A percentile compares a stretch with the other conserved stretches of the same genome.
Evolutionary conservation across 2,329 filamentous ascomycete species (phyloP).

Genomic region (Sporothrix brasiliensis): DNA sequence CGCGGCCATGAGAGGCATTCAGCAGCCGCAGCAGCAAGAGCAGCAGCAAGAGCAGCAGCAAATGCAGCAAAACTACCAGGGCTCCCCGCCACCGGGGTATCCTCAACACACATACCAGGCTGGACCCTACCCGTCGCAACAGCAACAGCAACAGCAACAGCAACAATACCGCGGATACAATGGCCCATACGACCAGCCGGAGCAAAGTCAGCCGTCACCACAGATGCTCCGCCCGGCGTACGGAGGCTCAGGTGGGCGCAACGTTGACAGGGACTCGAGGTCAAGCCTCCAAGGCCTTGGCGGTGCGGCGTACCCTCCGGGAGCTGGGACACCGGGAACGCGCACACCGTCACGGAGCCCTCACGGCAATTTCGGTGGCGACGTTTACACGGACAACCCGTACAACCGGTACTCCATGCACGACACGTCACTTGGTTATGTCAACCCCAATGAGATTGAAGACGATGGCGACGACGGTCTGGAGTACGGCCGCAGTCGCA

Average conservation of each 20-base stretch:
- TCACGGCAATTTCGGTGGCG: constrained; percentile 48
- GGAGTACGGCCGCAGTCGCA: constrained; percentile 52
- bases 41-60: constrained; percentile 38
- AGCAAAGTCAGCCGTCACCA: constrained; percentile 34
- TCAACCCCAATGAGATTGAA: constrained; percentile 78
- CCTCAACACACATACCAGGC: constrained; percentile 39
- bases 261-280: constrained; percentile 48
- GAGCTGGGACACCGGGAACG: constrained; percentile 43
- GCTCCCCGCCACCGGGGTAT: constrained; percentile 35
- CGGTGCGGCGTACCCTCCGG: constrained; percentile 43
- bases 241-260: constrained; percentile 29
- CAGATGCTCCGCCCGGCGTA: constrained; percentile 28
- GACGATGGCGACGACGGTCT: constrained; percentile 90
- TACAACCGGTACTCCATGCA: constrained; percentile 63
- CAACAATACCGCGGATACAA: constrained; percentile 34
- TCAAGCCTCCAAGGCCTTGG: constrained; percentile 49
- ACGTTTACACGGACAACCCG: constrained; percentile 64
- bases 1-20: constrained; percentile 57
- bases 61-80: constrained; percentile 34
- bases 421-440: constrained; percentile 57
- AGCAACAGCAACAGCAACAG: constrained; percentile 28
- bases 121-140: constrained; percentile 37
- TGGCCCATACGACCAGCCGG: constrained; percentile 32
- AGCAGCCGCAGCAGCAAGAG: constrained; percentile 37
- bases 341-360: constrained; percentile 54